Evolutionary conservation across 2,329 filamentous ascomycete species (phyloP).

Genomic region (Metarhizium guizhouense): DNA sequence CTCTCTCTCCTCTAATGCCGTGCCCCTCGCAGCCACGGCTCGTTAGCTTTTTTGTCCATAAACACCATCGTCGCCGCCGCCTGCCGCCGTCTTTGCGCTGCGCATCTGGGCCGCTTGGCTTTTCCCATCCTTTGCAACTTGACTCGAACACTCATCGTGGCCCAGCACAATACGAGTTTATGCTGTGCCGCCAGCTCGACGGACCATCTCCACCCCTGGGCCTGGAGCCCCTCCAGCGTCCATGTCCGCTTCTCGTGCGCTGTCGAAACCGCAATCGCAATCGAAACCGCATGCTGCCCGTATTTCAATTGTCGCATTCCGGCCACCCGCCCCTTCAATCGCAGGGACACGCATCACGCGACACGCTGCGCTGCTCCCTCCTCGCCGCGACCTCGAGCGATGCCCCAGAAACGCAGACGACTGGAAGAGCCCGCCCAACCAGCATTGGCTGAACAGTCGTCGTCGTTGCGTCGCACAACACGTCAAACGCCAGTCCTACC

Average conservation of each 20-base stretch:
- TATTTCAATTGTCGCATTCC: neutral
- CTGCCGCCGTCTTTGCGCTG: neutral
- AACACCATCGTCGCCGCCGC: neutral
- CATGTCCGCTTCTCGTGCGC: neutral
- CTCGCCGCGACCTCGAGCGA: conserved; percentile 9
- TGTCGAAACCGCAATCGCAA: neutral
- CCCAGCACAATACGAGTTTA: neutral
- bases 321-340: neutral
- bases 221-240: neutral
- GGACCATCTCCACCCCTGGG: neutral
- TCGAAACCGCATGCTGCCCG: neutral
- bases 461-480: conserved; percentile 27
- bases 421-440: conserved; percentile 17
- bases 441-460: conserved; percentile 10
- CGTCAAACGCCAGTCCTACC: conserved; percentile 28
- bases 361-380: neutral
- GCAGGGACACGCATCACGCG: neutral
- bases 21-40: neutral
- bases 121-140: neutral
- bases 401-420: conserved; percentile 30
- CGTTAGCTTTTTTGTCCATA: neutral
- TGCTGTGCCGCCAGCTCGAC: neutral
- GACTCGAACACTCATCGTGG: neutral
- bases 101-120: neutral
- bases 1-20: neutral